A percentile compares a stretch with the other conserved stretches of the same genome.
Conservation (phyloP, 495 filamentous ascomycete genomes). For the Xylaria intraflava region DNA sequence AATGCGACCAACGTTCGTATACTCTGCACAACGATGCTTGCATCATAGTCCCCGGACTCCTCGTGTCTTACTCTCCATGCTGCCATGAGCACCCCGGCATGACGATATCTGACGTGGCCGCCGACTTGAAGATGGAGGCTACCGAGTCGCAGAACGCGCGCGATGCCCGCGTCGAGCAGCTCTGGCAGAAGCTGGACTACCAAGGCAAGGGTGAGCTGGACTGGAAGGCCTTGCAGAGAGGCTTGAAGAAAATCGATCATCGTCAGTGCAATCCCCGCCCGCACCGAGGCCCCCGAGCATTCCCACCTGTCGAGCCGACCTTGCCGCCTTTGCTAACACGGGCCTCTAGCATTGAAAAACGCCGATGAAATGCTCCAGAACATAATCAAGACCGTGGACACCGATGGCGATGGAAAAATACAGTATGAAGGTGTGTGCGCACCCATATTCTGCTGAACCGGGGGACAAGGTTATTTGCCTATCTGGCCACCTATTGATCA, state of each 20-base stretch:
- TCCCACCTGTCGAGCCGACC: background rate
- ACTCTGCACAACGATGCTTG: constrained; percentile 26
- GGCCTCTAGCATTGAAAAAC: constrained; percentile 74
- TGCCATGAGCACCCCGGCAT: constrained; percentile 35
- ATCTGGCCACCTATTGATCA: background rate
- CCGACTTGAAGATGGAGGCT: constrained; percentile 38
- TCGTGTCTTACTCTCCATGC: constrained; percentile 15
- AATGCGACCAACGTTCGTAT: constrained; percentile 2
- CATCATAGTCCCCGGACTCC: constrained; percentile 22
- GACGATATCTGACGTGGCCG: constrained; percentile 38
- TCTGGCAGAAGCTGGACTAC: constrained; percentile 77
- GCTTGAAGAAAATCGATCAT: constrained; percentile 83
- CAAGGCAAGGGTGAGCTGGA: constrained; percentile 72
- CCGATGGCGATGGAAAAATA: constrained; percentile 79
- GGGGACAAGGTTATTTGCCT: background rate
- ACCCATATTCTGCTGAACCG: background rate
- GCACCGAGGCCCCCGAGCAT: background rate
- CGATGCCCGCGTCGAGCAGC: constrained; percentile 67
- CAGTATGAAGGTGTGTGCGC: constrained; percentile 68
- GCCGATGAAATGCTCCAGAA: constrained; percentile 78
- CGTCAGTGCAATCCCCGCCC: constrained; percentile 50
- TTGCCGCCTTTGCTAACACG: constrained; percentile 18
- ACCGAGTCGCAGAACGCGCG: constrained; percentile 63
- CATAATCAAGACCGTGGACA: constrained; percentile 75
- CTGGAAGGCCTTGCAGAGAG: constrained; percentile 72